Evolutionary conservation across 257 asterid genomes (phyloP).

Genomic region (Solanum piurae): DNA sequence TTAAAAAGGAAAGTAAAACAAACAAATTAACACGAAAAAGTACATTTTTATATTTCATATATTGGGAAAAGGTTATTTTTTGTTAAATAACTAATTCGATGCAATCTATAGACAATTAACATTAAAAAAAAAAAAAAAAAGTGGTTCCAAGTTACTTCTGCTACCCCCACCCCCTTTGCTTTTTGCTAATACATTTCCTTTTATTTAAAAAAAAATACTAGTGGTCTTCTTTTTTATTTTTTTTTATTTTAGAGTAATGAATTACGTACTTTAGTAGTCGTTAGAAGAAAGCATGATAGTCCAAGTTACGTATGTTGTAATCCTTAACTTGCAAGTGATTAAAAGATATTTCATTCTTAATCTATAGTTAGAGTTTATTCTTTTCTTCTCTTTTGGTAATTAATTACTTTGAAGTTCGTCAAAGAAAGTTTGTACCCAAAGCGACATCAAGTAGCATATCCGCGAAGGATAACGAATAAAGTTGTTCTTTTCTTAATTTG

Average conservation of each 20-base stretch:
- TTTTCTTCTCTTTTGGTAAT: not conserved
- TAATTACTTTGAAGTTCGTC: not conserved
- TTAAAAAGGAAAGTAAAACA: too few relatives aligned
- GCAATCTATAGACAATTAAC: not conserved
- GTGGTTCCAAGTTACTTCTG: not conserved
- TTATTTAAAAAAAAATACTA: not conserved
- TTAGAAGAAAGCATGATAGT: not conserved
- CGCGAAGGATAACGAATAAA: rapidly evolving
- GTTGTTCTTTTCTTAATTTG: not conserved
- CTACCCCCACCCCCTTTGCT: not conserved
- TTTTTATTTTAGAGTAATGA: not conserved
- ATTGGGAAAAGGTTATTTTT: not conserved
- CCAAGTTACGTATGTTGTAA: not conserved
- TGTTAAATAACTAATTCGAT: not conserved
- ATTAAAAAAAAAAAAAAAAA: not conserved
- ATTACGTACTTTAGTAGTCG: not conserved
- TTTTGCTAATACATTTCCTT: not conserved
- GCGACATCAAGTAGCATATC: not conserved
- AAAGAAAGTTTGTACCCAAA: not conserved
- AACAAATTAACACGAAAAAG: too few relatives aligned
- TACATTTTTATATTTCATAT: not conserved
- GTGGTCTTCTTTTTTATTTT: rapidly evolving
- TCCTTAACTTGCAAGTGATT: not conserved
- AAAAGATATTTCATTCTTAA: not conserved
- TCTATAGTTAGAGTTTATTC: not conserved